Base-by-base conservation (phyloP, 1,284 basidiomycete genomes). In the Spongiforma sp. region DNA sequence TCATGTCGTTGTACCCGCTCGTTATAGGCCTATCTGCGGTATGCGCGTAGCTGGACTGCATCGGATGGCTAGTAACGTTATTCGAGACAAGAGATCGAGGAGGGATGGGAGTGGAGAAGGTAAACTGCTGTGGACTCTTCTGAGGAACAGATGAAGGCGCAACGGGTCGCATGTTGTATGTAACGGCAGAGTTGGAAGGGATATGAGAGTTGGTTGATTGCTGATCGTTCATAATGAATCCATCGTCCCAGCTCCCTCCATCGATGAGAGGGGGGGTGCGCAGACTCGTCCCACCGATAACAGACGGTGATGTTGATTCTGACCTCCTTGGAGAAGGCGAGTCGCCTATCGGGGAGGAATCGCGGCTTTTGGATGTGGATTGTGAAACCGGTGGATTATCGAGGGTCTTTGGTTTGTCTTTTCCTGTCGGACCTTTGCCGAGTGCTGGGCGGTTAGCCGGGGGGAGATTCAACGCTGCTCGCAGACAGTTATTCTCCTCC, bases 371-470 rank as follows among this genome's bases (percentile, higher is more conserved):
- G 36, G 77, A 68, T n/a, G 73, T 62, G 77, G 79, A 66, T 68
- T 79, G 65, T 62, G 74, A 65, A 62, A 34, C 69, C 64, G 59
- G 63, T 33, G 62, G 60, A 64, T 67, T 65, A 54, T 84, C 81
- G 46, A 76, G 77, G 10, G 70, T 39, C 71, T 87, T 91, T 55
- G 89, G 87, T 71, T 87, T 91, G 75, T 93, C 92, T 77, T 93
- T 93, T 52, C 92, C 92, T 0, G 92, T 94, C 28, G 92, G 93
- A 57, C 92, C 92, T 77, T 89, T 93, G 54, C 92, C 93, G 59
- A 94, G 83, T 7, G 87, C 78, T 12, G 86, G 84, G 66, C 92
- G 83, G 74, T 84, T 86, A 65, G 91, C 89, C 33, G 91, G 89
- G 1, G 93, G 93, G 30, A 96, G 81, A 70, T 85, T 88, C 60